Evolutionary conservation across 1,284 basidiomycete species (phyloP), one percentile per base, ranked within the genome.

Genomic region (Ganoderma leucocontextum): DNA sequence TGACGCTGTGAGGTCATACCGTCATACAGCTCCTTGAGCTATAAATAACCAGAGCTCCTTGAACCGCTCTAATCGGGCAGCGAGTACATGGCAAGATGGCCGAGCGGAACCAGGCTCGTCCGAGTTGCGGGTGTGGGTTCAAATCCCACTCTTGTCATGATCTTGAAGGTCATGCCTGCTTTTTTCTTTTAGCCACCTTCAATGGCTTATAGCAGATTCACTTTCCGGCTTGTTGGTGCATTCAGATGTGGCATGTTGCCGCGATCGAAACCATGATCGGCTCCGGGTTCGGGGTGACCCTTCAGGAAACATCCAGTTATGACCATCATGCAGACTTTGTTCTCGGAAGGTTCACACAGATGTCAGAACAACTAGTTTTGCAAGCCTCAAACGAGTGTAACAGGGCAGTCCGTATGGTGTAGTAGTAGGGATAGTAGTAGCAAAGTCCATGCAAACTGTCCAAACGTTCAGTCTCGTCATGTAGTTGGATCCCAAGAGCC

Each of bases 111-210:
- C 71, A 72, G 71, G 71, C 55, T 72, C 64, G 22, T 12, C 64
- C 70, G 71, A 76, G 75, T 75, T 75, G 81, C 80, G 80, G 77
- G 81, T n/a, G n/a, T n/a, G n/a, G 80, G 81, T 82, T 82, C 80
- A 79, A 82, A 81, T 81, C 80, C 78, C 80, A 76, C 80, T 81
- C 67, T 70, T 65, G 72, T 73, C 69, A 73, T n/a, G n/a, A n/a
- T n/a, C 29, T 29, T 29, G 1, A 29, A 1, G 29, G 29, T 29
- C 29, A 29, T 29, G 2, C 29, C 29, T 29, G 29, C 29, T 29
- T 29, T 29, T 29, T 29, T 29, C 29, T 2, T 29, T 29, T 29
- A 29, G 1, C 29, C 29, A 2, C 29, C 29, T 29, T 29, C 29
- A 2, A 2, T 1, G 29, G 29, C 29, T 29, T 29, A 29, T 2